Base-by-base conservation (phyloP, 108 stramenopile genomes). In the Discostella stelligeroides region DNA sequence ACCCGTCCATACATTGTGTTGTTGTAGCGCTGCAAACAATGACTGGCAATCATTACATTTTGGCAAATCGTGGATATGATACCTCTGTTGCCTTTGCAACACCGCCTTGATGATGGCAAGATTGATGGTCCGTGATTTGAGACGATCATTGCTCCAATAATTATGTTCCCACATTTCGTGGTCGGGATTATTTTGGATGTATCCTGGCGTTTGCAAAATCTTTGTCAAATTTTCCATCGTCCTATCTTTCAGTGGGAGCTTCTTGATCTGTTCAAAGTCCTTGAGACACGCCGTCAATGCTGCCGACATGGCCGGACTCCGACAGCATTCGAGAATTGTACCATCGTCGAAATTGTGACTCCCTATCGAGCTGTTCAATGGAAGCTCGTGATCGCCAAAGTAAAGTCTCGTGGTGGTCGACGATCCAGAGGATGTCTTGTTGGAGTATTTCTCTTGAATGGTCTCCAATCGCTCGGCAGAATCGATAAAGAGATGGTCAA, bases 341-440 rank as follows among this genome's bases (percentile, higher is more conserved):
- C 68, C 69, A 54, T 79, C 73, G 27, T 79, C 64, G 39, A 85
- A 63, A 53, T 85, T 79, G 72, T 85, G 75, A 55, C 81, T 79
- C 11, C 72, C 84, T 7, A 85, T 53, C 4, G 84, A 85, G 37
- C 65, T 61, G 43, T 85, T 85, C 13, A 82, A 42, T 2, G 84
- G 77, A 7, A 85, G 61, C 49, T 85, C 84, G 21, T 62, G 41
- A 12, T 67, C 68, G 0, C 47, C 50, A 46, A 50, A 59, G 38
- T 78, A 78, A 23, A 78, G 64, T 15, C 69, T 51, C 12, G 76
- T 70, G 23, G 76, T 70, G 23, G 63, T 69, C 9, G 68, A 63
- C 14, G 69, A 65, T 4, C 76, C 69, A 13, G 69, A 18, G 20
- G 69, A 51, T n/a, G n/a, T n/a, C n/a, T n/a, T n/a, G n/a, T n/a